These are phyloP conservation scores for Ceratocystis papillata DNA, from an alignment of 2,329 filamentous ascomycete genomes.

Conservation along the genomic window DNA sequence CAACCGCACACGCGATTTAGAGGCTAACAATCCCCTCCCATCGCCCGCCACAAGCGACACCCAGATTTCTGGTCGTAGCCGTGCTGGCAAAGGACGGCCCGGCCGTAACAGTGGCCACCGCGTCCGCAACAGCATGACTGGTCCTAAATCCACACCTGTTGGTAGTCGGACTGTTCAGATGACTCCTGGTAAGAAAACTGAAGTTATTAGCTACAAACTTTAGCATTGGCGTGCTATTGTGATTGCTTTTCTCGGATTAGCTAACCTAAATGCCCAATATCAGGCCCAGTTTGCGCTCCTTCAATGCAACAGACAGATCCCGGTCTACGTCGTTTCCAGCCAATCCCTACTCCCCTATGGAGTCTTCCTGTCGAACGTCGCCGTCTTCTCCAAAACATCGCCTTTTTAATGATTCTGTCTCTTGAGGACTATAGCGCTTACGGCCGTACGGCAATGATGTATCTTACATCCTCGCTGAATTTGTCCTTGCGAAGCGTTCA, in stretches of 20 bases:
- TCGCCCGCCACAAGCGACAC: slow-evolving; percentile 9
- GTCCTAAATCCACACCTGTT: slow-evolving; percentile 7
- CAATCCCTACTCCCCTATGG: slow-evolving; percentile 50
- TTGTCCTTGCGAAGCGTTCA: slow-evolving; percentile 54
- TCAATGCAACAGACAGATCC: slow-evolving; percentile 37
- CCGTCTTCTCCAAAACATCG: slow-evolving; percentile 57
- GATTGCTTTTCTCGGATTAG: no score
- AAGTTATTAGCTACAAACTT: background rate
- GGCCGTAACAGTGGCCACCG: slow-evolving; percentile 25
- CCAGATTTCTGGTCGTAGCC: slow-evolving; percentile 30
- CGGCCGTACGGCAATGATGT: slow-evolving; percentile 59
- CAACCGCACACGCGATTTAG: slow-evolving; percentile 57
- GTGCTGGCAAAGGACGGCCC: slow-evolving; percentile 28
- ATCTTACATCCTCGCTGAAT: slow-evolving; percentile 60
- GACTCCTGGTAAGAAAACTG: background rate
- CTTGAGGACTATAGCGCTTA: slow-evolving; percentile 67
- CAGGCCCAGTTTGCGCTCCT: slow-evolving; percentile 35
- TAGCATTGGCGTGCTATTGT: no score
- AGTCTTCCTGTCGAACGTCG: slow-evolving; percentile 50
- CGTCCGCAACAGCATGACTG: slow-evolving; percentile 25
- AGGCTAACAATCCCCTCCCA: slow-evolving; percentile 15
- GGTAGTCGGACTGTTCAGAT: slow-evolving; percentile 19
- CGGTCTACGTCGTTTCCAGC: slow-evolving; percentile 43
- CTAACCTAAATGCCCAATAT: background rate
- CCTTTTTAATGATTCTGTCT: slow-evolving; percentile 62